phyloP scores from a whole-genome alignment of 192 early-diverging fungal species.

The Umbelopsis isabellina region DNA sequence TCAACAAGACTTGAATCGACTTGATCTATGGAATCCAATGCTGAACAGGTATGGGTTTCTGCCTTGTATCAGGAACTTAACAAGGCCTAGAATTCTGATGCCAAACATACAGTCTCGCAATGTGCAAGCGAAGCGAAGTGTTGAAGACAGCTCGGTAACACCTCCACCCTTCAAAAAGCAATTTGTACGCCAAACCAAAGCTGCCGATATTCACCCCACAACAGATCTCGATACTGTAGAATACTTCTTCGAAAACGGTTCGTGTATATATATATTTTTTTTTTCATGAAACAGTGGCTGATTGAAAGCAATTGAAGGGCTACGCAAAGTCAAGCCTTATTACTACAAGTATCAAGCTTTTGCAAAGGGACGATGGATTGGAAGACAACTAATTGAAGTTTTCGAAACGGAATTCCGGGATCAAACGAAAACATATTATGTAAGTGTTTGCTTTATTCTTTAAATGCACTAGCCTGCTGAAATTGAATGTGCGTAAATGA shows the following conservation, averaged over 20 bases:
- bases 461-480: not conserved
- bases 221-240: constrained; percentile 51
- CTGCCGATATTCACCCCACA: constrained; percentile 29
- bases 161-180: constrained; percentile 6
- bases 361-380: constrained; percentile 91
- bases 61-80: not conserved
- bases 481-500: not conserved
- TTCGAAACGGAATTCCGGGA: constrained; percentile 91
- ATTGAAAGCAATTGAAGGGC: constrained; percentile 41
- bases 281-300: not conserved
- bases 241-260: constrained; percentile 66
- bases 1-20: not conserved
- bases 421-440: constrained; percentile 79
- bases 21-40: constrained; percentile 13
- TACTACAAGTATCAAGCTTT: constrained; percentile 78
- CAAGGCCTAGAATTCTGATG: not conserved
- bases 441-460: constrained; percentile 35
- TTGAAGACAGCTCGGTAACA: not conserved
- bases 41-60: constrained; percentile 21
- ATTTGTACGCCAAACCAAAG: not conserved
- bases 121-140: constrained; percentile 1
- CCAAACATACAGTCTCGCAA: not conserved
- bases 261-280: not conserved
- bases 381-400: constrained; percentile 73
- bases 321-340: constrained; percentile 89